A percentile compares a stretch with the other conserved stretches of the same genome.
Evolutionary conservation across 2,329 filamentous ascomycete genomes (phyloP).

Genomic region (Verticillium dahliae): DNA sequence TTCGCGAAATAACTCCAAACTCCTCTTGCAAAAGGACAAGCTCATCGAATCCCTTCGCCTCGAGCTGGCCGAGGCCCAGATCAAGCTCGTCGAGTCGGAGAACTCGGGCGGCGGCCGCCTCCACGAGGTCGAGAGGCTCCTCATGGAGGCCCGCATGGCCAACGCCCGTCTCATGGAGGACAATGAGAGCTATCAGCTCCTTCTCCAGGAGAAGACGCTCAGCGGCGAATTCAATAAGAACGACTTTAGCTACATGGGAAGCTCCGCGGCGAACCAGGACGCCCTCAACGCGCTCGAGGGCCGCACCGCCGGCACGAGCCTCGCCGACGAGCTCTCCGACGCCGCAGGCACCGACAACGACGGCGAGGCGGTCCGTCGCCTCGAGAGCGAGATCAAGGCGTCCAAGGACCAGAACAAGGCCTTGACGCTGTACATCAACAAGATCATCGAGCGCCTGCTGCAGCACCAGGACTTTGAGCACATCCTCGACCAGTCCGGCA

Average conservation of each 20-base stretch:
- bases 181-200: constrained; percentile 94
- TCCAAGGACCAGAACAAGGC: constrained; percentile 95
- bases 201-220: constrained; percentile 89
- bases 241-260: constrained; percentile 66
- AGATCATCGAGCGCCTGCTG: constrained; percentile 92
- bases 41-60: constrained; percentile 87
- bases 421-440: constrained; percentile 95
- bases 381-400: constrained; percentile 73
- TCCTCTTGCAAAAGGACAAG: constrained; percentile 92
- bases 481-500: constrained; percentile 76
- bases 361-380: constrained; percentile 53
- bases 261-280: constrained; percentile 48
- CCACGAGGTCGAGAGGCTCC: constrained; percentile 81
- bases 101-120: constrained; percentile 84
- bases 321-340: constrained; percentile 85
- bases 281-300: constrained; percentile 60
- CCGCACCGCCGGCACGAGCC: constrained; percentile 42
- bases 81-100: constrained; percentile 90
- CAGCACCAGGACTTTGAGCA: constrained; percentile 93
- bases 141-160: constrained; percentile 90
- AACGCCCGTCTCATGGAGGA: constrained; percentile 97
- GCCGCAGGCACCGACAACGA: constrained; percentile 57
- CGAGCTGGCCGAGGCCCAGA: constrained; percentile 89
- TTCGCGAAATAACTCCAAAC: constrained; percentile 81
- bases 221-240: constrained; percentile 86